Base-by-base conservation (phyloP, 805 yeast genomes). In the Scheffersomyces stipitis region DNA sequence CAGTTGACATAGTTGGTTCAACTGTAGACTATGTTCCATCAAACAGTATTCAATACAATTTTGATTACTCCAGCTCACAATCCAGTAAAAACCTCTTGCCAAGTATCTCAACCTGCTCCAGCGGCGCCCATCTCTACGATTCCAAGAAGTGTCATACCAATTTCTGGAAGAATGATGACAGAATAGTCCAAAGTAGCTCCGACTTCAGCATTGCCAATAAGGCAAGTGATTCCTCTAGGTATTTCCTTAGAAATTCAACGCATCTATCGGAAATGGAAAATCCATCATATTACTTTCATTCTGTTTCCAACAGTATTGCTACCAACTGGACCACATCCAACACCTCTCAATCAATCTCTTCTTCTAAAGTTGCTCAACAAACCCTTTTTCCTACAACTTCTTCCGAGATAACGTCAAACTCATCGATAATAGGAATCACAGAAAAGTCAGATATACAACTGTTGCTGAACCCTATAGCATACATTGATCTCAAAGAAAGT, bases 131-230 rank as follows among this genome's bases (percentile, higher is more conserved):
- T 27, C 15, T 26, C 15, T 30, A 34, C 26, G 29, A 37, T 20
- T 35, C 44, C 15, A 18, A 23, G 31, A 13, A 16, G 18, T 35
- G 44, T 22, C 47, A 45, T 26, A 48, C 49, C 3, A 47, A 47
- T 23, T 47, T 47, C 28, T 35, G 37, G 26, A 45, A 40, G 28
- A 12, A 17, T 5, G 48, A 15, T 20, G 10, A 10, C 10, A 20
- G 24, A 20, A 20, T 20, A 7, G 24, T 20, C 24, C 31, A 33
- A 15, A 28, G 35, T 12, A 27, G 31, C 10, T 36, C 46, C 17
- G 38, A 37, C 12, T 23, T 44, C n/a, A 18, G 28, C 9, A 31
- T 44, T 24, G 52, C 41, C 7, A 28, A 38, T 4, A 40, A 44
- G 32, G 38, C 46, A 3, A 30, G 32, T 10, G 24, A 37, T 13